Conservation (phyloP, 2,329 filamentous ascomycete species). For the Calonectria montana region DNA sequence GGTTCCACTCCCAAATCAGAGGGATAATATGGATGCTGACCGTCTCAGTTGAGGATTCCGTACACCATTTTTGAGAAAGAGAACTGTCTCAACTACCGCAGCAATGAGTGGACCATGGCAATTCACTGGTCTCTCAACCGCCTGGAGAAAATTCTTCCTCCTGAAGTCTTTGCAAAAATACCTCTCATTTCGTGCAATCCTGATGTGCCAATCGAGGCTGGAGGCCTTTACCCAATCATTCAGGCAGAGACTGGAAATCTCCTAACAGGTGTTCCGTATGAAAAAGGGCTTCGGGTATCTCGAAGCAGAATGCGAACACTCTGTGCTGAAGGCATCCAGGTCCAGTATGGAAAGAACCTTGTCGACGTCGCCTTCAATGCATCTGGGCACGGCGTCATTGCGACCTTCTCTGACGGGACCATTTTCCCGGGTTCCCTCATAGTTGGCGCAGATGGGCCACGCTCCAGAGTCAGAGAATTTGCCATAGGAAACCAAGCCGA, state of each 20-base stretch:
- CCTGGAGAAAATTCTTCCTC: slow-evolving; percentile 30
- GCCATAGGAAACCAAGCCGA: slow-evolving; percentile 31
- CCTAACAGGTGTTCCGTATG: slow-evolving; percentile 32
- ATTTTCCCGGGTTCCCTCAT: slow-evolving; percentile 26
- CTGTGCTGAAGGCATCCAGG: slow-evolving; percentile 31
- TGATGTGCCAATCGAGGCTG: slow-evolving; percentile 30
- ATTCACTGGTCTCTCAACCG: slow-evolving; percentile 35
- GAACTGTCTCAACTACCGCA: slow-evolving; percentile 32
- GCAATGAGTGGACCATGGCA: slow-evolving; percentile 41
- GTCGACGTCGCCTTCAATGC: slow-evolving; percentile 32
- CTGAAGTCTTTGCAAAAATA: slow-evolving; percentile 28
- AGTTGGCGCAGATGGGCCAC: slow-evolving; percentile 34
- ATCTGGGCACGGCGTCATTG: slow-evolving; percentile 29
- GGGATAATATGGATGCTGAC: neutral
- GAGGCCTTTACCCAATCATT: slow-evolving; percentile 37
- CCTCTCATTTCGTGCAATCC: slow-evolving; percentile 37
- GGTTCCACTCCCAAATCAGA: neutral
- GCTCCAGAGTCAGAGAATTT: slow-evolving; percentile 34
- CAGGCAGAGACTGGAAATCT: slow-evolving; percentile 34
- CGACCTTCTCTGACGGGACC: slow-evolving; percentile 28
- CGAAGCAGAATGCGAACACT: slow-evolving; percentile 35
- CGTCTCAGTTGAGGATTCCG: slow-evolving; percentile 16
- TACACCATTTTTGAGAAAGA: slow-evolving; percentile 38
- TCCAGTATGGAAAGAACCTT: slow-evolving; percentile 34
- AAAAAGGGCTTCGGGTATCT: slow-evolving; percentile 34